phyloP scores from a whole-genome alignment of 305 asterid species.

The Petunia hybrid region DNA sequence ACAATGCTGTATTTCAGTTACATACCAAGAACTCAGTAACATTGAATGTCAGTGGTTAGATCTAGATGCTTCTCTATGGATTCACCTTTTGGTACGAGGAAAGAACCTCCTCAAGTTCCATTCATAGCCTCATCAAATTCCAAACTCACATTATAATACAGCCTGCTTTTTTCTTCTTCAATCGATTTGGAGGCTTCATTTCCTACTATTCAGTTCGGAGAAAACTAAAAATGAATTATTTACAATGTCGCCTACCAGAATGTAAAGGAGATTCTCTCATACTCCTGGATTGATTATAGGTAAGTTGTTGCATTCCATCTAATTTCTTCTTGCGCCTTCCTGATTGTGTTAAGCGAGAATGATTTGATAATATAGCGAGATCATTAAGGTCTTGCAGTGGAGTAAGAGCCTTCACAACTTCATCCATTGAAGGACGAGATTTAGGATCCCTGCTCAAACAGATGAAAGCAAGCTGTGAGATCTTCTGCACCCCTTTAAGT shows the following conservation, averaged over 20 bases:
- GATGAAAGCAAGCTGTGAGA: constrained; percentile 67
- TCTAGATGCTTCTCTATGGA: neutral
- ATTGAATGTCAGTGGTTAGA: neutral
- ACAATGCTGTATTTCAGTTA: neutral
- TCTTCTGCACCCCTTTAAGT: constrained; percentile 79
- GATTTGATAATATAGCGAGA: constrained; percentile 73
- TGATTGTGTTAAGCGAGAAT: constrained; percentile 61
- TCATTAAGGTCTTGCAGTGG: constrained; percentile 81
- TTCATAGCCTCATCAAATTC: constrained; percentile 26
- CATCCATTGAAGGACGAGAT: constrained; percentile 90
- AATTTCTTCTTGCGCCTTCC: constrained; percentile 70
- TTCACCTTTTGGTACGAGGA: constrained; percentile 1
- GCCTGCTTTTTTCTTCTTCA: constrained; percentile 19
- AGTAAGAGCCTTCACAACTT: constrained; percentile 70
- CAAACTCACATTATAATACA: constrained; percentile 26
- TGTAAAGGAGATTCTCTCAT: constrained; percentile 56
- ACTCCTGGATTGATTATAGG: constrained; percentile 54
- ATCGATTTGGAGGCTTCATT: constrained; percentile 31
- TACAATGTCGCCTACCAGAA: constrained; percentile 59
- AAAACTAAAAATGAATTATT: constrained; percentile 38
- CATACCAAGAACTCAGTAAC: neutral
- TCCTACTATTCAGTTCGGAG: constrained; percentile 4
- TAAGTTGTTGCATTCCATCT: constrained; percentile 54
- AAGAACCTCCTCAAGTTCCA: constrained; percentile 9
- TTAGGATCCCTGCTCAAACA: constrained; percentile 86